Evolutionary conservation across 192 early-diverging fungal species (phyloP).

Genomic region (Coemansia pectinata): DNA sequence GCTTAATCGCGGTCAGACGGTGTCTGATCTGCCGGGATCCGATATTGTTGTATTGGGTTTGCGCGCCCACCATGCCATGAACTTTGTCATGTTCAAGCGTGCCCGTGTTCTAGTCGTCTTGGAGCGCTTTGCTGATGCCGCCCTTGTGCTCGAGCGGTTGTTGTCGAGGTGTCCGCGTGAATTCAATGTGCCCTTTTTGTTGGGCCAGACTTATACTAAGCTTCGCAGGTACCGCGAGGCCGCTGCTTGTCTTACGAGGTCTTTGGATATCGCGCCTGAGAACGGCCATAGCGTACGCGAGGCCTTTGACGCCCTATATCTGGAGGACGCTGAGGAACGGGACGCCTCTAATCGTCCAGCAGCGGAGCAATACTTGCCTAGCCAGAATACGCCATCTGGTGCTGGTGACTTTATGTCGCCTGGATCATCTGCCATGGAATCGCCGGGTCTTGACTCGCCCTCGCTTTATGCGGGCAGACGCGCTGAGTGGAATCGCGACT

Average conservation of each 20-base stretch:
- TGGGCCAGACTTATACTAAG: conserved; percentile 52
- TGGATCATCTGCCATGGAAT: conserved; percentile 13
- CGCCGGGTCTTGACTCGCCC: conserved; percentile 50
- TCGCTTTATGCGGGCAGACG: conserved; percentile 35
- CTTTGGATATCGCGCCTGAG: conserved; percentile 50
- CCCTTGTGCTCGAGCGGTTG: conserved; percentile 63
- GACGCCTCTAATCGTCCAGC: neutral
- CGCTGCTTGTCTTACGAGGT: conserved; percentile 40
- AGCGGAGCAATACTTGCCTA: neutral
- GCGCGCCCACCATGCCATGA: conserved; percentile 37
- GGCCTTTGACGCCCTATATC: conserved; percentile 53
- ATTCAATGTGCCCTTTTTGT: conserved; percentile 54
- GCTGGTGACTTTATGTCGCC: conserved; percentile 16
- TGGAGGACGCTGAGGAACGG: conserved; percentile 25
- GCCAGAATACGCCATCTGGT: neutral
- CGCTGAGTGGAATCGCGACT: conserved; percentile 43
- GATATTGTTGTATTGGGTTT: neutral
- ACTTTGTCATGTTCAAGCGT: conserved; percentile 67
- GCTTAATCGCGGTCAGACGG: conserved; percentile 28
- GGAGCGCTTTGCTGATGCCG: conserved; percentile 62
- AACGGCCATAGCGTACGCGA: conserved; percentile 49
- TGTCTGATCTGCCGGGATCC: neutral
- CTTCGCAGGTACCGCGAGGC: conserved; percentile 49
- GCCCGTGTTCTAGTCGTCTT: conserved; percentile 66
- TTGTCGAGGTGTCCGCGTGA: conserved; percentile 54